Evolutionary conservation across 2,329 filamentous ascomycete species (phyloP), one percentile per base, ranked within the genome.

Genomic region (Colletotrichum musicola): DNA sequence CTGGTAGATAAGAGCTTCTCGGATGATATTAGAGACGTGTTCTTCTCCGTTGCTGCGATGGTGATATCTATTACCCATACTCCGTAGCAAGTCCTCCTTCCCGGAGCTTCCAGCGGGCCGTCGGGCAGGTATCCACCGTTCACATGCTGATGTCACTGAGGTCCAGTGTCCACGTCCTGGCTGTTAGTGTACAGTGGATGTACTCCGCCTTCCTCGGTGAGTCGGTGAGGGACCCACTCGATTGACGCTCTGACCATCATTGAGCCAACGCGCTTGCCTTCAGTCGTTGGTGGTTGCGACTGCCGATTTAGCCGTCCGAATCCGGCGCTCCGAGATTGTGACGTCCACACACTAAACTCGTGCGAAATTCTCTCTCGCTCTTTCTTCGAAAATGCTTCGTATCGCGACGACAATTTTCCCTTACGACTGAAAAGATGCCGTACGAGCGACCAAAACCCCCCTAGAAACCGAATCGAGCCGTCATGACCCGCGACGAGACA

Each of bases 181-280:
- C 22, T 25, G 22, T 25, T n/a, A n/a, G n/a, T 25, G 22, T 25
- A 25, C 22, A 25, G 22, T 9, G 2, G 30, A 35, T 12, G 30
- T 35, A 35, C 66, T 56, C 62, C 56, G 56, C 55, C 35, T 60
- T 61, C 51, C 6, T 69, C 66, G 66, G 66, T 66, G 44, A 63
- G n/a, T 25, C 30, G 30, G 30, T 35, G 35, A 13, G 30, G 12
- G 13, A 44, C 40, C 51, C 61, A 30, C 51, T n/a, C 10, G 10
- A 49, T 2, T 12, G 40, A 51, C 47, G 49, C 62, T 18, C 20
- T 38, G 62, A 40, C 47, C 55, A 4, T 6, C 38, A 9, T 14
- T 38, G 55, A 55, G 18, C 16, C 4, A 42, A 25, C 20, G 7
- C 40, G 42, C 9, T n/a, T 7, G 18, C 2, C 20, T 9, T 18